Conservation (phyloP, 768 basidiomycete species). For the Pleurotus tuoliensis region DNA sequence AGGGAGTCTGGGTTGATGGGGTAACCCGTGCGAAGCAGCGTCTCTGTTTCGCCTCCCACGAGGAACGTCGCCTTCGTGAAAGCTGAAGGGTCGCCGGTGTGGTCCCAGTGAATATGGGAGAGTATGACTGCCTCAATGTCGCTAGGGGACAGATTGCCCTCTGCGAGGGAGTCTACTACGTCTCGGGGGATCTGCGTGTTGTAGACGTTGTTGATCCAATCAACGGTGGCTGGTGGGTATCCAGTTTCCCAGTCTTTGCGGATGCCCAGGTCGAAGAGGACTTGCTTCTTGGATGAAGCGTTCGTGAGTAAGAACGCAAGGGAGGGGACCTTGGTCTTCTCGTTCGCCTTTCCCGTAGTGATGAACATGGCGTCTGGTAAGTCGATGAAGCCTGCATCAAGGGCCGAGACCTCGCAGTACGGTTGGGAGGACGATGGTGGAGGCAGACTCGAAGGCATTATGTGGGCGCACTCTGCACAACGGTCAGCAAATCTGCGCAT, state of each 20-base stretch:
- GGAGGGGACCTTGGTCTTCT: conserved; percentile 32
- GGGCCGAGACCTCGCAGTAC: conserved; percentile 50
- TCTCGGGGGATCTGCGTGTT: conserved; percentile 28
- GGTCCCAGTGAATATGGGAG: conserved; percentile 56
- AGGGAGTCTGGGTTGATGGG: conserved; percentile 32
- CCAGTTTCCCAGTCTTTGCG: conserved; percentile 40
- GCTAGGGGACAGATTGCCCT: conserved; percentile 40
- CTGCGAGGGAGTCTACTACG: conserved; percentile 43
- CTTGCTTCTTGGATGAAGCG: conserved; percentile 27
- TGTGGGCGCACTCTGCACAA: not conserved
- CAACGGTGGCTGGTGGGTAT: conserved; percentile 30
- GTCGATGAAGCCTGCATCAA: conserved; percentile 45
- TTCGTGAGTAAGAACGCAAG: conserved; percentile 53
- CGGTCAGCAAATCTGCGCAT: not conserved
- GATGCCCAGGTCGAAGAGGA: conserved; percentile 56
- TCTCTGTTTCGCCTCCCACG: conserved; percentile 37
- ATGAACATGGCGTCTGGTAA: conserved; percentile 35
- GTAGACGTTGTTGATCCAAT: conserved; percentile 22
- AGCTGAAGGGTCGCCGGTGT: conserved; percentile 41
- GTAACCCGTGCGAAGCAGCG: conserved; percentile 35
- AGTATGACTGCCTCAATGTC: conserved; percentile 42
- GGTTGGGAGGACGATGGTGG: conserved; percentile 38
- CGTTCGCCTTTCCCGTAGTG: conserved; percentile 26
- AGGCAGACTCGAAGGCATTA: conserved; percentile 26
- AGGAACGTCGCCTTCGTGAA: conserved; percentile 47